Conservation (phyloP, 768 basidiomycete species). For the Amanita brunnescens region DNA sequence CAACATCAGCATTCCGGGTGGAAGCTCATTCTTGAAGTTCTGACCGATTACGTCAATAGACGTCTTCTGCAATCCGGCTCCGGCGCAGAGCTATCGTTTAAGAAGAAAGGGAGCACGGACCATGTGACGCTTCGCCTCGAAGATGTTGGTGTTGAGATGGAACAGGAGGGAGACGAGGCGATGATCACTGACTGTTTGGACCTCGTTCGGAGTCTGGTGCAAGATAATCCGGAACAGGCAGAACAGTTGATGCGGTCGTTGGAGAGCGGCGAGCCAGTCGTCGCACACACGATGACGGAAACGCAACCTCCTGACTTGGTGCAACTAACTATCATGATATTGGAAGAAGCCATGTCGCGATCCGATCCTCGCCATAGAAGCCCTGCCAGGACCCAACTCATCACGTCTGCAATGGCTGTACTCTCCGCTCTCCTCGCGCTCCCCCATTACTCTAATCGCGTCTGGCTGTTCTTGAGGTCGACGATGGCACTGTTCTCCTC, state of each 20-base stretch:
- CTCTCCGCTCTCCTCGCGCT: constrained; percentile 68
- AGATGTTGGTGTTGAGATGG: constrained; percentile 68
- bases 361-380: constrained; percentile 30
- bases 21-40: constrained; percentile 75
- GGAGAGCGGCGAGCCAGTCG: constrained; percentile 47
- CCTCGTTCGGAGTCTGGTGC: constrained; percentile 69
- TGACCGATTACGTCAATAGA: constrained; percentile 66
- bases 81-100: constrained; percentile 44
- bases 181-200: constrained; percentile 70
- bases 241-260: constrained; percentile 58
- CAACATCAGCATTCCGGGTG: constrained; percentile 78
- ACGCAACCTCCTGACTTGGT: constrained; percentile 62
- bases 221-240: constrained; percentile 58
- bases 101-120: constrained; percentile 29
- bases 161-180: constrained; percentile 49
- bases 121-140: constrained; percentile 42
- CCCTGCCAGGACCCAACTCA: constrained; percentile 49
- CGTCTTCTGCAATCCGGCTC: constrained; percentile 35
- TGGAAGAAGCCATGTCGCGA: constrained; percentile 68
- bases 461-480: constrained; percentile 84
- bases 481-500: constrained; percentile 70
- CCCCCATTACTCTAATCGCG: constrained; percentile 68
- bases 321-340: constrained; percentile 70
- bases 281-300: constrained; percentile 43
- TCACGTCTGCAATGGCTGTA: constrained; percentile 77